Conservation (phyloP, 2,329 filamentous ascomycete species). For the Beauveria pseudobassiana region DNA sequence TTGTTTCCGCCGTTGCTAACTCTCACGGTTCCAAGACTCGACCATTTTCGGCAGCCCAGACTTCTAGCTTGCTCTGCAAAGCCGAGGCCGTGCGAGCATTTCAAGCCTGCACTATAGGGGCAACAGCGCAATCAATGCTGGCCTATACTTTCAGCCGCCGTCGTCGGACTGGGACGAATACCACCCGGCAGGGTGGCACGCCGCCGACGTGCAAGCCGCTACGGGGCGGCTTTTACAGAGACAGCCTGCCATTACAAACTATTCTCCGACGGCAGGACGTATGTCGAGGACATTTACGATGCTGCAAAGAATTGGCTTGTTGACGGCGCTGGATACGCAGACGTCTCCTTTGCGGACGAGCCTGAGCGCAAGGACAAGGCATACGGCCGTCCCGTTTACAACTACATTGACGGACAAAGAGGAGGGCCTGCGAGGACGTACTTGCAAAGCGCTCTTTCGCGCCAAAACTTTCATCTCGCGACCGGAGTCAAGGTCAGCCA, state of each 20-base stretch:
- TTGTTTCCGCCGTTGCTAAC: not conserved
- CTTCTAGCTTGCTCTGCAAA: slow-evolving; percentile 33
- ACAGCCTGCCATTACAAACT: slow-evolving; percentile 35
- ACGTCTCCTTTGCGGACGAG: slow-evolving; percentile 39
- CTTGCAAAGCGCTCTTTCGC: slow-evolving; percentile 36
- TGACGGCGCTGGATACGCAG: slow-evolving; percentile 35
- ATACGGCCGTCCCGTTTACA: slow-evolving; percentile 40
- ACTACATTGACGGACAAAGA: slow-evolving; percentile 41
- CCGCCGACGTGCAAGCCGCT: slow-evolving; percentile 37
- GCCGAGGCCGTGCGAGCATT: slow-evolving; percentile 31
- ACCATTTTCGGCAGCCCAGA: slow-evolving; percentile 38
- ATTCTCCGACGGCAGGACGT: slow-evolving; percentile 36
- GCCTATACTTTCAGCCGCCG: slow-evolving; percentile 45
- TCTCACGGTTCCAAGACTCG: slow-evolving; percentile 25
- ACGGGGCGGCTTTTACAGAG: slow-evolving; percentile 35
- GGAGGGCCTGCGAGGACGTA: slow-evolving; percentile 43
- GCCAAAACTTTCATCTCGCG: slow-evolving; percentile 36
- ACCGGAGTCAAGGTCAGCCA: slow-evolving; percentile 35
- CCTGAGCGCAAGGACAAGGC: slow-evolving; percentile 38
- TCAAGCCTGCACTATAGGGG: slow-evolving; percentile 45
- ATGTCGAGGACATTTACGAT: slow-evolving; percentile 39
- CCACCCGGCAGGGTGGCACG: slow-evolving; percentile 43
- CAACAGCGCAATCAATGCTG: slow-evolving; percentile 46
- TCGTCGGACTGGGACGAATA: slow-evolving; percentile 45
- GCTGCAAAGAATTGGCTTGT: slow-evolving; percentile 44